A percentile compares a stretch with the other conserved stretches of the same genome.
These are phyloP conservation scores for Bathelium albidoporum DNA, from an alignment of 495 filamentous ascomycete genomes.

Conservation along the genomic window DNA sequence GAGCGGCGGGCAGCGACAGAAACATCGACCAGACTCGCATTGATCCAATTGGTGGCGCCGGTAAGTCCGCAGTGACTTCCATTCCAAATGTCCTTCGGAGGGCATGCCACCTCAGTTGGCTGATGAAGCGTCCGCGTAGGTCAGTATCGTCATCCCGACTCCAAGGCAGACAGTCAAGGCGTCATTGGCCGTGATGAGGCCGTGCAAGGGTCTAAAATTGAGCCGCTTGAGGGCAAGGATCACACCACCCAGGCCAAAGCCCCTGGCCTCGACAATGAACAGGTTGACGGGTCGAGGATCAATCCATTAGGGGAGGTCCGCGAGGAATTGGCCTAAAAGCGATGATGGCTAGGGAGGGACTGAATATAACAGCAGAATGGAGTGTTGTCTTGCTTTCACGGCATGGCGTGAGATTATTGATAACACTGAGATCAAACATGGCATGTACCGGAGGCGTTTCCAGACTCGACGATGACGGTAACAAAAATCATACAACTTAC, in stretches of 20 bases:
- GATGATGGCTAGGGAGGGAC: too few relatives aligned
- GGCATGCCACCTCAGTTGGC: neutral
- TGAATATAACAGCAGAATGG: too few relatives aligned
- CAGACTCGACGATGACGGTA: too few relatives aligned
- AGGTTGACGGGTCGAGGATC: slow-evolving; percentile 13
- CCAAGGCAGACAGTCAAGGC: slow-evolving; percentile 16
- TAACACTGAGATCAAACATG: too few relatives aligned
- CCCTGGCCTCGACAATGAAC: slow-evolving; percentile 13
- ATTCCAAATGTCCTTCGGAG: neutral
- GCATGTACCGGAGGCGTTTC: too few relatives aligned
- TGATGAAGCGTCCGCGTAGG: slow-evolving; percentile 2
- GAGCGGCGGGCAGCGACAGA: slow-evolving; percentile 4
- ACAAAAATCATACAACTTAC: too few relatives aligned
- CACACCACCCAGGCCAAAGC: neutral
- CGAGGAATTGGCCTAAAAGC: slow-evolving; percentile 7
- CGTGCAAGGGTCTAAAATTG: slow-evolving; percentile 14
- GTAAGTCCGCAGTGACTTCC: neutral
- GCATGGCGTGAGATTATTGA: too few relatives aligned
- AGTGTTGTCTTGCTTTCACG: too few relatives aligned
- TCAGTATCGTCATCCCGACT: slow-evolving; percentile 9
- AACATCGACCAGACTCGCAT: slow-evolving; percentile 12
- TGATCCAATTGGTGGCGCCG: slow-evolving; percentile 3
- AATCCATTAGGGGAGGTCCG: slow-evolving; percentile 16
- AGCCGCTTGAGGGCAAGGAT: slow-evolving; percentile 13
- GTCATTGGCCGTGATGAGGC: slow-evolving; percentile 13